Evolutionary conservation across 768 basidiomycete genomes (phyloP).

Genomic region (Paxillus involutus): DNA sequence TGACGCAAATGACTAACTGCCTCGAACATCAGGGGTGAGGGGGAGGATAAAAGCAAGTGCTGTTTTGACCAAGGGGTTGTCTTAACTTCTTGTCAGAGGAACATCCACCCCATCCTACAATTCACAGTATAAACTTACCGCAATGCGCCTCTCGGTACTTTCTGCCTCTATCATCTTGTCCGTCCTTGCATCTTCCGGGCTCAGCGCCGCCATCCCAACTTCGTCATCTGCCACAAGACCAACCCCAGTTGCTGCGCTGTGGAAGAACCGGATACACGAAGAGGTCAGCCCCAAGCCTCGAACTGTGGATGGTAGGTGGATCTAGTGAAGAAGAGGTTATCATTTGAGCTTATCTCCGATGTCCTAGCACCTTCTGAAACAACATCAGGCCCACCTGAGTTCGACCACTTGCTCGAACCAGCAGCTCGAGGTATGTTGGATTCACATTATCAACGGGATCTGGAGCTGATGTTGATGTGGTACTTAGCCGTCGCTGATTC

Average conservation of each 20-base stretch:
- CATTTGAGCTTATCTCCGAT: background rate
- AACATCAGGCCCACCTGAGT: too few species aligned
- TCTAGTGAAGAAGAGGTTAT: background rate
- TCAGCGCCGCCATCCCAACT: slow-evolving; percentile 13
- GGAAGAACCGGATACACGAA: slow-evolving; percentile 23
- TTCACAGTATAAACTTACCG: slow-evolving; percentile 6
- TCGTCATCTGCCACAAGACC: background rate
- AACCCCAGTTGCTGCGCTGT: slow-evolving; percentile 10
- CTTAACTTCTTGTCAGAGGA: background rate
- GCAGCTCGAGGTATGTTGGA: background rate
- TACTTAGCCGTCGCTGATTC: too few species aligned
- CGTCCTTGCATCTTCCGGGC: slow-evolving; percentile 11
- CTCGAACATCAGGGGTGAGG: background rate
- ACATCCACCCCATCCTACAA: background rate
- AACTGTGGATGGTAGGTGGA: slow-evolving; percentile 5
- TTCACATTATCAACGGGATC: too few species aligned
- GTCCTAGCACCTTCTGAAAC: too few species aligned
- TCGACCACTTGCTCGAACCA: background rate
- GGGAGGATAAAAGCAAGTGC: slow-evolving; percentile 12
- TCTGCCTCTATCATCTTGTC: slow-evolving; percentile 13
- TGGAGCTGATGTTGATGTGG: too few species aligned
- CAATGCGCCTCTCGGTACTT: slow-evolving; percentile 15
- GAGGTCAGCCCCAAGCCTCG: slow-evolving; percentile 10
- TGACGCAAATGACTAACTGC: slow-evolving; percentile 4
- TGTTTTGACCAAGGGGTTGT: background rate